These are phyloP conservation scores for Hyphopichia wangnamkhiaoensis DNA, from an alignment of 1,139 yeast species.

Conservation along the genomic window DNA sequence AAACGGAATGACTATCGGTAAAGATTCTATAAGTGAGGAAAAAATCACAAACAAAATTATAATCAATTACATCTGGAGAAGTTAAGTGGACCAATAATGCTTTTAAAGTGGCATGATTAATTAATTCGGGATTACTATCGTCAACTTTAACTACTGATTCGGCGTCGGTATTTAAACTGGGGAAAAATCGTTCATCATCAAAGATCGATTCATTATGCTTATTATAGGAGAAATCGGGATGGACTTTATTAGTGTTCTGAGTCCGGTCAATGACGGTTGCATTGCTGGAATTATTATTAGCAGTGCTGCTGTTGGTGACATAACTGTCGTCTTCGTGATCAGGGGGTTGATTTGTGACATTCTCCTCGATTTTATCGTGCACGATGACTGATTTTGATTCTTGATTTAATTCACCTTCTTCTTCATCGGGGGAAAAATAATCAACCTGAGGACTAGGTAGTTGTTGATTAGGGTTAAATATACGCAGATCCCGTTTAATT, in stretches of 20 bases:
- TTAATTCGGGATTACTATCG: slow-evolving; percentile 29
- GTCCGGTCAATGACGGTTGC: background rate
- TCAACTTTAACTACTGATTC: slow-evolving; percentile 39
- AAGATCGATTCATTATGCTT: slow-evolving; percentile 43
- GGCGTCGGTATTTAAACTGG: slow-evolving; percentile 24
- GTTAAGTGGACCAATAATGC: slow-evolving; percentile 75
- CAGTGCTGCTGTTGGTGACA: background rate
- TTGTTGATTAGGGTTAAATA: background rate
- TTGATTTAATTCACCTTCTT: too few species aligned
- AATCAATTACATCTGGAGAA: slow-evolving; percentile 77
- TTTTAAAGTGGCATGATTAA: slow-evolving; percentile 43
- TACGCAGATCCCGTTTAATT: background rate
- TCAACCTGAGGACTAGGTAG: slow-evolving; percentile 2
- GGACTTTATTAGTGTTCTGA: slow-evolving; percentile 8
- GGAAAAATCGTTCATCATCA: slow-evolving; percentile 40
- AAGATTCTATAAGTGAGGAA: slow-evolving; percentile 81
- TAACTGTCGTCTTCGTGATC: background rate
- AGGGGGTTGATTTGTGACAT: background rate
- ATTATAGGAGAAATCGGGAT: slow-evolving; percentile 32
- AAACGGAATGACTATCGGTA: slow-evolving; percentile 54
- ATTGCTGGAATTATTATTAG: background rate
- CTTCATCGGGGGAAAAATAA: background rate
- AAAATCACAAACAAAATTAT: slow-evolving; percentile 78
- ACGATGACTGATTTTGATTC: too few species aligned
- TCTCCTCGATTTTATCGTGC: too few species aligned